Base-by-base conservation (phyloP, 2,329 filamentous ascomycete genomes). In the Aspergillus bombycis region DNA sequence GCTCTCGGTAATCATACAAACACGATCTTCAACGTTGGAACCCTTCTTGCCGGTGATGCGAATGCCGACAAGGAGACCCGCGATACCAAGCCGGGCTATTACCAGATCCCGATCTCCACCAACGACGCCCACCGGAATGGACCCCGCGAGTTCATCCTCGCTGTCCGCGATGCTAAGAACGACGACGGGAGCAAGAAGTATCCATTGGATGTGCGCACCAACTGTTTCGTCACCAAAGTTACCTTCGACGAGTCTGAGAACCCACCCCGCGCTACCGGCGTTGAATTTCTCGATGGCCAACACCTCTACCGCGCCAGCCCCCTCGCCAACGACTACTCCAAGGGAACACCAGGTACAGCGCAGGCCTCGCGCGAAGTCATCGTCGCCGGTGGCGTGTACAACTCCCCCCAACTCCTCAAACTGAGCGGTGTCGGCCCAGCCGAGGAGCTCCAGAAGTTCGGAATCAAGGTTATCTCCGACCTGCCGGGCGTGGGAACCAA, bases 331-430 rank as follows among this genome's bases (percentile, higher is more conserved):
- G 45, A 72, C 69, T 11, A 23, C 16, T 28, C 60, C 5, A 43
- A 56, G 11, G 59, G 61, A 0, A 64, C 63, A 0, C 60, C 62
- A 10, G 82, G 82, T 61, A 62, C 14, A 81, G 82, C 54, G 74
- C 73, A 48, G 81, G 82, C 82, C 2, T 77, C 73, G n/a, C 74
- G 74, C 30, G 82, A 84, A 67, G 78, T 83, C 41, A 81, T 84
- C 65, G 64, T 83, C 45, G 75, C 80, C 10, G 82, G 73, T 8
- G 88, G 88, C 21, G 83, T 86, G 1, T 90, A 86, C 75, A 88
- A 90, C 76, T 84, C 84, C 1, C 87, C 88, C 8, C 88, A 91
- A 73, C 76, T 91, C 3, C 84, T 91, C 78, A 86, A 88, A 77
- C 82, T 90, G 1, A 86, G 82, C 58, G 89, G 89, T n/a, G 82